Base-by-base conservation (phyloP, 305 asterid genomes). In the Stenogyne calaminthoides region DNA sequence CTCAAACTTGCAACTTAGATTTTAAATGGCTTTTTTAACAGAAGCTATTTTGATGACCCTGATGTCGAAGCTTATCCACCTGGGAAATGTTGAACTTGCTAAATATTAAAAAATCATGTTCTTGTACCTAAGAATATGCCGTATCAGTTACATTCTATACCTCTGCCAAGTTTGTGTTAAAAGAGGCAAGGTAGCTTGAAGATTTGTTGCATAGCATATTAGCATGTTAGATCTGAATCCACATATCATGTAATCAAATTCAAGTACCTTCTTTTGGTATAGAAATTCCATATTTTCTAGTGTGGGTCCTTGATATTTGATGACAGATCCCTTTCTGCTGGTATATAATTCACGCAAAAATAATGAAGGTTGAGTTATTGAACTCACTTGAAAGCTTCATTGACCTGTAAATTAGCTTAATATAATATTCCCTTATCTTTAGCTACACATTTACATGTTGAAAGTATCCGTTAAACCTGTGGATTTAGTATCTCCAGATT, bases 31-130 rank as follows among this genome's bases (percentile, higher is more conserved):
- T 46, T 12, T 16, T 56, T 15, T 7, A 16, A 46, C 37, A 54
- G 52, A 12, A 37, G 51, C 34, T 37, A 42, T 57, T 42, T 55
- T 18, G 12, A 42, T 65, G 34, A 75, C 57, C 51, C 27, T 19
- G 52, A 39, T 42, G 47, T 60, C 12, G n/a, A 70, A 55, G 55
- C 71, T 54, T 25, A 67, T 47, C 18, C 69, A 60, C 15, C 9
- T 22, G 58, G 18, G 55, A 47, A 56, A 0, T 40, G 36, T 55
- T 42, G 9, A 64, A 25, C 64, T 65, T 34, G 64, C 70, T 18
- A 70, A 55, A 46, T 9, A 9, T 51, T 6, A 76, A 32, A 56
- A 55, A 62, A 39, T 54, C 22, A 51, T 5, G 18, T 69, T 62
- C 9, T 67, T 65, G 20, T 34, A 29, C 32, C 25, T 6, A 9